Percentiles rank a stretch among this genome's conserved stretches.
These are phyloP conservation scores for Myxozyma lipomycoides DNA, from an alignment of 805 yeast species.

Conservation along the genomic window DNA sequence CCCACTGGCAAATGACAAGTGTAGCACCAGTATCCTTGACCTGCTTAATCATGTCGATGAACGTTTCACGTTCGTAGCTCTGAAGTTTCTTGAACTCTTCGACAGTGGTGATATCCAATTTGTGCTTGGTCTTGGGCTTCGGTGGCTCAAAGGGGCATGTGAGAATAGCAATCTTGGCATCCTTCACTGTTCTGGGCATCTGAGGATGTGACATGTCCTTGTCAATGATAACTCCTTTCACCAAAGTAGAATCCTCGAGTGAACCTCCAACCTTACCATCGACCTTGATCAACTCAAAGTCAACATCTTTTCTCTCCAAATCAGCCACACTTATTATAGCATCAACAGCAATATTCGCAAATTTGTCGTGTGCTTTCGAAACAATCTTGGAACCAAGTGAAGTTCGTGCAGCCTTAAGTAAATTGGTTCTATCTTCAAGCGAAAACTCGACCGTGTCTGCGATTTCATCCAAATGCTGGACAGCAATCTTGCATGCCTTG, in stretches of 20 bases:
- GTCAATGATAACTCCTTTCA: slow-evolving; percentile 89
- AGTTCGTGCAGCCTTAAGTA: slow-evolving; percentile 89
- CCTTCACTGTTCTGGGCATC: slow-evolving; percentile 78
- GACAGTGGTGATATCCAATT: slow-evolving; percentile 85
- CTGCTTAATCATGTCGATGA: slow-evolving; percentile 79
- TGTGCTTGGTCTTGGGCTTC: slow-evolving; percentile 97
- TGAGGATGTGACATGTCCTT: slow-evolving; percentile 98
- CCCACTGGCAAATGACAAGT: slow-evolving; percentile 98
- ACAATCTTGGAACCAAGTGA: slow-evolving; percentile 94
- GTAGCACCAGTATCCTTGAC: slow-evolving; percentile 92
- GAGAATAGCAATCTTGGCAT: slow-evolving; percentile 87
- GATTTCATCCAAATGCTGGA: slow-evolving; percentile 64
- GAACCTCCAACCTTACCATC: slow-evolving; percentile 97
- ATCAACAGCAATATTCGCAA: slow-evolving; percentile 96
- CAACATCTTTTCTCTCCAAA: slow-evolving; percentile 87
- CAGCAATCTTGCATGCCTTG: slow-evolving; percentile 91
- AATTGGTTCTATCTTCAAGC: slow-evolving; percentile 46
- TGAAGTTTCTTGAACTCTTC: slow-evolving; percentile 91
- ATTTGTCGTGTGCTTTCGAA: slow-evolving; percentile 86
- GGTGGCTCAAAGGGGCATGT: slow-evolving; percentile 99
- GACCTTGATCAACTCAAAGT: slow-evolving; percentile 90
- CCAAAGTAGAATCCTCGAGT: slow-evolving; percentile 74
- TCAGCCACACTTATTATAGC: slow-evolving; percentile 91
- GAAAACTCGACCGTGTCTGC: slow-evolving; percentile 62
- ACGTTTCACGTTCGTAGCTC: slow-evolving; percentile 85